Evolutionary conservation across 257 asterid genomes (phyloP).

Genomic region (Phtheirospermum japonicum): DNA sequence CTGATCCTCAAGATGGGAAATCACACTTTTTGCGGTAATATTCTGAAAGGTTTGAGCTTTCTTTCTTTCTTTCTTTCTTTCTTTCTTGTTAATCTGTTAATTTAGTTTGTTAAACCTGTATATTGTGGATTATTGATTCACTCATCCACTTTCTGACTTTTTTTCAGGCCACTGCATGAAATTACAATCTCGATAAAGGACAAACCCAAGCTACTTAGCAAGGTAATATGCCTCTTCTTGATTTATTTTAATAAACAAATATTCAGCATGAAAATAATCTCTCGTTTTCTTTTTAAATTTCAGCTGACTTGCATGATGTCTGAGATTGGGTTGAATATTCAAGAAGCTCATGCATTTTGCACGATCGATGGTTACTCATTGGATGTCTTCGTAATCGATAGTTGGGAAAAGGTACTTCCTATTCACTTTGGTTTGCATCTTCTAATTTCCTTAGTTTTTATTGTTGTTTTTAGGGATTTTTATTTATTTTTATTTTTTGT

Average conservation of each 20-base stretch:
- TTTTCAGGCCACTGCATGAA: conserved; percentile 67
- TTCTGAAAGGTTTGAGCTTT: conserved; percentile 54
- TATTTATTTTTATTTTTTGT: conserved; percentile 25
- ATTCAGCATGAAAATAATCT: too few species aligned
- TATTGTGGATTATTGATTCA: background rate
- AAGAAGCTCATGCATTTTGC: conserved; percentile 98
- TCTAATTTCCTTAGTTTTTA: too few species aligned
- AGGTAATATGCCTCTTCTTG: conserved; percentile 34
- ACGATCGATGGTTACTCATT: conserved; percentile 83
- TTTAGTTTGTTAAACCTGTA: background rate
- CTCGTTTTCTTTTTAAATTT: conserved; percentile 21
- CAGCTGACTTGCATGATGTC: conserved; percentile 82
- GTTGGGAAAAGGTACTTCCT: conserved; percentile 68
- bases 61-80: conserved; percentile 16
- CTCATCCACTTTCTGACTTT: conserved; percentile 11
- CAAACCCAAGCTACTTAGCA: conserved; percentile 85
- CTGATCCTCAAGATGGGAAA: conserved; percentile 27
- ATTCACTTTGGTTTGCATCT: too few species aligned
- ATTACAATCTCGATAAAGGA: conserved; percentile 78
- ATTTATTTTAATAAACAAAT: too few species aligned
- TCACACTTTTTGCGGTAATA: conserved; percentile 59
- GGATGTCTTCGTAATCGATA: conserved; percentile 87
- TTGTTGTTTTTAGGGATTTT: too few species aligned
- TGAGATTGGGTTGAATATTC: conserved; percentile 91
- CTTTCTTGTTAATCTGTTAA: background rate